These are phyloP conservation scores for Neophaeococcomyces mojaviensis DNA, from an alignment of 2,329 filamentous ascomycete species.

Conservation along the genomic window DNA sequence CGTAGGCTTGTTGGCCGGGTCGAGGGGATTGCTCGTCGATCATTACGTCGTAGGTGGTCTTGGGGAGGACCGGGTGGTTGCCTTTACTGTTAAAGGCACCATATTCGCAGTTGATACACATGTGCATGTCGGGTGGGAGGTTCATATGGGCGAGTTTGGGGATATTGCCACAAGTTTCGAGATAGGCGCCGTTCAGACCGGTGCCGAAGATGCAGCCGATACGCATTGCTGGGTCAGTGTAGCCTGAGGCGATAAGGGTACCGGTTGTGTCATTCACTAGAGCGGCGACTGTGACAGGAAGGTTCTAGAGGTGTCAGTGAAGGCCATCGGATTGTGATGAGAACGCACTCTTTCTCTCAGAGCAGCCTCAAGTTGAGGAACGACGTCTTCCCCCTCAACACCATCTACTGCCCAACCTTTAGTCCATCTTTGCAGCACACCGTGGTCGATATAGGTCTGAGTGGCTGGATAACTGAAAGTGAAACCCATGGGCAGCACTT, in stretches of 20 bases:
- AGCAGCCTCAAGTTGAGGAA: constrained; percentile 76
- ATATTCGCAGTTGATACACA: constrained; percentile 98
- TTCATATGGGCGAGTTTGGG: constrained; percentile 92
- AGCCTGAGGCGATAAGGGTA: constrained; percentile 90
- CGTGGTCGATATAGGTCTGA: constrained; percentile 88
- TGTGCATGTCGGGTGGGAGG: constrained; percentile 71
- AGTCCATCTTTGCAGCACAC: constrained; percentile 88
- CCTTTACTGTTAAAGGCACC: constrained; percentile 88
- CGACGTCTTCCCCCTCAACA: constrained; percentile 84
- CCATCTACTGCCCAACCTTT: constrained; percentile 94
- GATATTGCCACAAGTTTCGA: constrained; percentile 85
- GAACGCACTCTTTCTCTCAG: constrained; percentile 56
- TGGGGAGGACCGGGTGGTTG: constrained; percentile 68
- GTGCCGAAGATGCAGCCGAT: constrained; percentile 98
- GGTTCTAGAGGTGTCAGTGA: constrained; percentile 12
- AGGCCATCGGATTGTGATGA: neutral
- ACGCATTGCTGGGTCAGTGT: constrained; percentile 87
- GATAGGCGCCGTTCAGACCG: constrained; percentile 96
- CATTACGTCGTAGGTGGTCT: constrained; percentile 74
- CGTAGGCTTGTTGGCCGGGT: constrained; percentile 88
- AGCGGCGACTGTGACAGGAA: constrained; percentile 72
- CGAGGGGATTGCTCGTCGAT: constrained; percentile 89
- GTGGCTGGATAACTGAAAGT: constrained; percentile 95
- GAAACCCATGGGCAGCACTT: constrained; percentile 71
- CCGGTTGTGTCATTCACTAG: constrained; percentile 97